Evolutionary conservation across 225 moss, liverwort and hornwort species (phyloP).

Genomic region (Physcomitrellopsis africana): DNA sequence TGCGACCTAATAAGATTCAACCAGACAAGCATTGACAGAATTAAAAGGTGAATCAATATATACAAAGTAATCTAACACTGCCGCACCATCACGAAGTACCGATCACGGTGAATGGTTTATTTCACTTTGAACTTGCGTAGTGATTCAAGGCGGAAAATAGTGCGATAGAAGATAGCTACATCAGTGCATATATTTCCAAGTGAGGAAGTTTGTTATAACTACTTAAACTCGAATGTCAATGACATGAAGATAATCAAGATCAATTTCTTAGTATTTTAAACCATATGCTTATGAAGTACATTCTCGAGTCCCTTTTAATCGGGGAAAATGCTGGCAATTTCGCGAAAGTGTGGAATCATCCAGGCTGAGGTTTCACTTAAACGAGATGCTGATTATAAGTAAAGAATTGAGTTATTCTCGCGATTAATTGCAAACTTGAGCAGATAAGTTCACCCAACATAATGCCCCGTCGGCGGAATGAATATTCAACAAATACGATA

Average conservation of each 20-base stretch:
- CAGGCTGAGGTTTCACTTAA: not conserved
- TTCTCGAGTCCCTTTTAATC: not conserved
- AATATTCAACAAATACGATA: too few relatives aligned
- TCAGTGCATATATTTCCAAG: too few relatives aligned
- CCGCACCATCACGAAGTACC: not conserved
- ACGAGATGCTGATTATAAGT: not conserved
- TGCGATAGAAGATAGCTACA: too few relatives aligned
- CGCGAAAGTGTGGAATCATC: not conserved
- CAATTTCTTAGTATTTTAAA: too few relatives aligned
- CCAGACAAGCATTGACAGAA: constrained; percentile 26
- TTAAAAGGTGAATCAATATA: not conserved
- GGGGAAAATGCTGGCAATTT: not conserved
- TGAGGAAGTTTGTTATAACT: too few relatives aligned
- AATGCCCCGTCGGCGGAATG: too few relatives aligned
- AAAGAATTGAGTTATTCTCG: not conserved
- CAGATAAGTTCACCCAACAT: not conserved
- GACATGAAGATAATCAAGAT: not conserved
- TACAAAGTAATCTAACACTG: constrained; percentile 13
- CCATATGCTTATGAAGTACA: not conserved
- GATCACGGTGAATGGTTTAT: not conserved
- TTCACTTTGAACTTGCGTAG: not conserved
- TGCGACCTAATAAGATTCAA: constrained; percentile 55
- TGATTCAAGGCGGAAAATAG: not conserved
- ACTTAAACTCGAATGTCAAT: too few relatives aligned
- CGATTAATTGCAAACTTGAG: constrained; percentile 7